Base-by-base conservation (phyloP, 768 basidiomycete genomes). In the Mycena venus region DNA sequence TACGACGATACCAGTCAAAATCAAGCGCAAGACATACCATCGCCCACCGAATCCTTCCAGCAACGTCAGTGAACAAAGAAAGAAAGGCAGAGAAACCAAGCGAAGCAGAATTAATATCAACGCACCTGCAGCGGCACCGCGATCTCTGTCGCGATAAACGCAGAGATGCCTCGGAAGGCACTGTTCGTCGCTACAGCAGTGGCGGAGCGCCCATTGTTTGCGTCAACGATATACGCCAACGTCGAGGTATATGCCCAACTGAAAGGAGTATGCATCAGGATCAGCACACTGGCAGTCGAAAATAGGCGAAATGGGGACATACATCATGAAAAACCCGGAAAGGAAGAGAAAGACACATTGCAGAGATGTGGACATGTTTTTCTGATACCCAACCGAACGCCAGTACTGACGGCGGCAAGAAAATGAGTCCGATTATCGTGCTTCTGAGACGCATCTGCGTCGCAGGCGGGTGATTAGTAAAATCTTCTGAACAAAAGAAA, bases 151-250 rank as follows among this genome's bases (percentile, higher is more conserved):
- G 91, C 90, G 21, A 94, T 79, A 80, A 94, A 94, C 3, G 93
- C 95, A 19, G 88, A 83, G 4, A 88, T 53, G 0, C 96, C 95
- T 60, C 96, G 89, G 81, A 94, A 94, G 34, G 89, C 89, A 69
- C 93, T 94, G 81, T 97, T 97, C 32, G 88, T 84, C 0, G 96
- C 95, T 9, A 91, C 90, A 1, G 94, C 95, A 3, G 90, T 90
- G 5, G 93, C 91, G 2, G 94, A 94, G 32, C 94, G 89, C 11
- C 96, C 96, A 8, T 87, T 86, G 80, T 97, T 98, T 6, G 95
- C 91, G 77, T 98, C 96, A 19, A 97, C 95, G 38, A 97, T 87
- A 78, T 96, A 97, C 0, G 96, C 93, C 34, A 97, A 83, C 0
- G 94, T 93, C 61, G 91, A 91, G 19, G 91, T 83, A 79, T 94